Percentiles rank a stretch among this genome's conserved stretches.
phyloP scores from a whole-genome alignment of 352 stramenopile genomes.

The Phytopythium kandeliae region DNA sequence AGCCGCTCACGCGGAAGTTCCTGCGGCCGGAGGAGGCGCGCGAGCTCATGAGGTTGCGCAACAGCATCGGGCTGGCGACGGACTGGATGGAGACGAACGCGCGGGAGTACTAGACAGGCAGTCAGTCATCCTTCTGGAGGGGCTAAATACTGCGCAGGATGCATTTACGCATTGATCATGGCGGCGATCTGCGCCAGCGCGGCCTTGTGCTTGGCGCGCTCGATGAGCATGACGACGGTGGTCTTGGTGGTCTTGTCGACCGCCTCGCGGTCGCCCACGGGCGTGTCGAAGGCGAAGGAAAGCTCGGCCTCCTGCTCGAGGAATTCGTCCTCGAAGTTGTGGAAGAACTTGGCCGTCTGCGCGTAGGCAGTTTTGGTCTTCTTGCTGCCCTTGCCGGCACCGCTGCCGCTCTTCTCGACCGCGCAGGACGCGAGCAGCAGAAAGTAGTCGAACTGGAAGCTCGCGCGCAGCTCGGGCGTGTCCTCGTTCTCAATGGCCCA shows the following conservation, averaged over 20 bases:
- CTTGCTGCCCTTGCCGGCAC: slow-evolving; percentile 46
- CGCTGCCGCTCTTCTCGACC: slow-evolving; percentile 38
- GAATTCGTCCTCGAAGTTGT: slow-evolving; percentile 88
- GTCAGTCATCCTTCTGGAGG: slow-evolving; percentile 1
- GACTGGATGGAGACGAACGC: slow-evolving; percentile 51
- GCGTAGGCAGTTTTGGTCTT: slow-evolving; percentile 72
- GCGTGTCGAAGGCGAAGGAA: slow-evolving; percentile 65
- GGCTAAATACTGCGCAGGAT: slow-evolving; percentile 39
- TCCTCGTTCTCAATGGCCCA: slow-evolving; percentile 78
- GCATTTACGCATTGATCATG: slow-evolving; percentile 78
- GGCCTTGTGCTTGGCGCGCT: slow-evolving; percentile 78
- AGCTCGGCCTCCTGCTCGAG: slow-evolving; percentile 68
- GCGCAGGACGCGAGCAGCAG: slow-evolving; percentile 65
- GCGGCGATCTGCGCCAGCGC: slow-evolving; percentile 62
- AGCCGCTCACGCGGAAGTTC: slow-evolving; percentile 27
- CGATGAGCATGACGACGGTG: slow-evolving; percentile 74
- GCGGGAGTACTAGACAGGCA: slow-evolving; percentile 2
- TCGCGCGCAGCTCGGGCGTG: slow-evolving; percentile 47
- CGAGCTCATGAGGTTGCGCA: slow-evolving; percentile 38
- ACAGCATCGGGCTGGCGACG: slow-evolving; percentile 61
- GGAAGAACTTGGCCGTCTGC: slow-evolving; percentile 66
- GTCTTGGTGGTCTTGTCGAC: slow-evolving; percentile 57
- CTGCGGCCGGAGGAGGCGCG: slow-evolving; percentile 50
- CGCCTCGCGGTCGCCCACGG: slow-evolving; percentile 52
- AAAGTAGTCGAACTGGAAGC: slow-evolving; percentile 82